Evolutionary conservation across 306 rosid species (phyloP), one percentile per base, ranked within the genome.

Genomic region (Rosa chinensis): DNA sequence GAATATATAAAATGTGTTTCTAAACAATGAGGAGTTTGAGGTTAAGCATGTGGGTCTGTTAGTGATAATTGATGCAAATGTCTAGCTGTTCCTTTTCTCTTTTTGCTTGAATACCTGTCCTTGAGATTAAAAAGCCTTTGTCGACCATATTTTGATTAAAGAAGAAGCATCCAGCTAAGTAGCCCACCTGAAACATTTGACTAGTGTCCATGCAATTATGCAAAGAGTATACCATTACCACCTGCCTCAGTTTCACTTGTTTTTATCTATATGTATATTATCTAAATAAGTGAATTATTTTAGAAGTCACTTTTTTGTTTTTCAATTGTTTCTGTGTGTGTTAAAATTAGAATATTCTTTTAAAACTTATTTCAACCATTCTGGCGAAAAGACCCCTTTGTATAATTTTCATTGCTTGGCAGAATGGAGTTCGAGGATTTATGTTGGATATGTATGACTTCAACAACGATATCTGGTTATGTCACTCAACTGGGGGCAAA

Each of bases 391-490:
- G 78, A 75, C 45, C n/a, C n/a, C 48, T 23, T 20, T 56, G n/a
- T 20, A 6, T 40, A 35, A 42, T 37, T 10, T 78, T 39, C 25
- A 35, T 81, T 18, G 45, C 20, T 52, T 66, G 79, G 77, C 56
- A 94, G 99, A 89, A 91, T 28, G 99, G 98, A 37, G 97, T 92
- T 61, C 88, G 98, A 58, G 99, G 99, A 68, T 80, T 95, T 25
- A 95, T 95, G 98, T 80, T 95, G 59, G 99, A 95, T 47, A 87
- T 95, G 98, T 95, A 95, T 77, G 99, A 95, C 85, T 95, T 91
- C 64, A 43, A 10, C 39, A 89, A 89, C 47, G 96, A 88, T 71
- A 75, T 95, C 8, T 92, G 99, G 98, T 78, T 95, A 62, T 95
- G 99, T 62, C 98, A 95, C 89, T 95, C 98, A 1, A 23, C 75